These are phyloP conservation scores for Schwanniomyces pseudopolymorphus DNA, from an alignment of 805 yeast genomes.

Conservation along the genomic window DNA sequence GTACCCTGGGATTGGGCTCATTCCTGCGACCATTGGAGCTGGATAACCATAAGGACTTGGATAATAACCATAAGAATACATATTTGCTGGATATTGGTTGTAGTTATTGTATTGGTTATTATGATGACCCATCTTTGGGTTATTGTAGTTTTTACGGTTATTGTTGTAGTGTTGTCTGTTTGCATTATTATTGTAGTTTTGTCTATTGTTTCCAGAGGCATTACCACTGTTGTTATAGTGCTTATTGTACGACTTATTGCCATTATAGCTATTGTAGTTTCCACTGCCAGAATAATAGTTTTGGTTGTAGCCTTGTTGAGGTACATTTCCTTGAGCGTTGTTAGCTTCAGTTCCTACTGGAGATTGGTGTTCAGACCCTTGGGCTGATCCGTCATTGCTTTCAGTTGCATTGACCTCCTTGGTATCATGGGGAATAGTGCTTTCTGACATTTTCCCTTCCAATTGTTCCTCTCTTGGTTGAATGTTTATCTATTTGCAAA, in stretches of 20 bases:
- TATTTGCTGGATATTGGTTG: constrained; percentile 19
- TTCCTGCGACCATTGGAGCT: constrained; percentile 11
- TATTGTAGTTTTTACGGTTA: constrained; percentile 11
- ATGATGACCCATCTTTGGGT: constrained; percentile 18
- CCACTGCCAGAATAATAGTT: constrained; percentile 8
- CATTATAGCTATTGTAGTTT: constrained; percentile 5
- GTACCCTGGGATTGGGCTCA: constrained; percentile 8
- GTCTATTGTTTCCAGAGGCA: constrained; percentile 8
- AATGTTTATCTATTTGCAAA: background rate
- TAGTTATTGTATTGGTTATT: constrained; percentile 21
- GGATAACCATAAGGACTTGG: constrained; percentile 24
- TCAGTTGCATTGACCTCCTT: background rate
- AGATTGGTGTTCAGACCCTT: background rate
- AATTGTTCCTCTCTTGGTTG: constrained; percentile 1
- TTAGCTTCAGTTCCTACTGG: background rate
- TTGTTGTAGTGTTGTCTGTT: constrained; percentile 11
- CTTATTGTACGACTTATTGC: constrained; percentile 10
- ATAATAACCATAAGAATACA: constrained; percentile 29
- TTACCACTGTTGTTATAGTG: constrained; percentile 11
- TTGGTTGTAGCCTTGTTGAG: constrained; percentile 2
- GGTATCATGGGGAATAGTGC: constrained; percentile 10
- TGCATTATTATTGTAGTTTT: constrained; percentile 10
- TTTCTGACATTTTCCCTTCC: constrained; percentile 14
- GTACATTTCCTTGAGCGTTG: background rate
- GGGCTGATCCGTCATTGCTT: background rate